These are phyloP conservation scores for Penicillium bialowiezense DNA, from an alignment of 495 filamentous ascomycete species.

Conservation along the genomic window DNA sequence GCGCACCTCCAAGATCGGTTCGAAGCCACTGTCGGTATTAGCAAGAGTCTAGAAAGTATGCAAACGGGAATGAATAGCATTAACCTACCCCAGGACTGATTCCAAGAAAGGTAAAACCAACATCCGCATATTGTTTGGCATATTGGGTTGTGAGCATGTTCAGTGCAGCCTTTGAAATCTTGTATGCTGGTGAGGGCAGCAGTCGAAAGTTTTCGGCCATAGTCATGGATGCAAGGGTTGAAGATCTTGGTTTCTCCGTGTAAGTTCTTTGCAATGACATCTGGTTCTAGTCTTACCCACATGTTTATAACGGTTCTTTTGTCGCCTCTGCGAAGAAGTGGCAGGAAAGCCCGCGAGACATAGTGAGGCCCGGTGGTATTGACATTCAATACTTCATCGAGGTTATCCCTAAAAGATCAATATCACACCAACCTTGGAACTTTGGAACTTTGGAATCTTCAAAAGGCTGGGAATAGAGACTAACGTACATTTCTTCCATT, in stretches of 20 bases:
- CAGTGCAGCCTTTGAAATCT: slow-evolving; percentile 50
- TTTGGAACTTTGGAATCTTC: neutral
- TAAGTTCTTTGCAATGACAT: neutral
- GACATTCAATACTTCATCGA: slow-evolving; percentile 37
- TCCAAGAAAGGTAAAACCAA: slow-evolving; percentile 45
- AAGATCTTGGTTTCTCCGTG: slow-evolving; percentile 23
- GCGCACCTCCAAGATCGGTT: slow-evolving; percentile 43
- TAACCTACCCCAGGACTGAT: slow-evolving; percentile 46
- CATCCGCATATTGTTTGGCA: slow-evolving; percentile 33
- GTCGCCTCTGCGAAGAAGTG: slow-evolving; percentile 41
- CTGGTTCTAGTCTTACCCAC: slow-evolving; percentile 20
- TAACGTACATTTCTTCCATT: slow-evolving; percentile 32
- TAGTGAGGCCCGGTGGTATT: slow-evolving; percentile 45
- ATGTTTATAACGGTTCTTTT: slow-evolving; percentile 49
- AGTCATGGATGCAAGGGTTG: slow-evolving; percentile 43
- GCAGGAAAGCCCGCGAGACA: slow-evolving; percentile 43
- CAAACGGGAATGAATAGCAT: neutral
- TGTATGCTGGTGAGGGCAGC: slow-evolving; percentile 43
- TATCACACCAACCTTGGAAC: neutral
- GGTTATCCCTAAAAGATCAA: slow-evolving; percentile 25
- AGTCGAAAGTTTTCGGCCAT: slow-evolving; percentile 14
- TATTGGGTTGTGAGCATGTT: slow-evolving; percentile 52
- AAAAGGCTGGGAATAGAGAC: too few species aligned
- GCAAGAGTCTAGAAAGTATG: slow-evolving; percentile 30
- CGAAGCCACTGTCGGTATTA: slow-evolving; percentile 42